These are phyloP conservation scores for Ananas comosus DNA, from an alignment of 176 grass and related monocot genomes.

Conservation along the genomic window DNA sequence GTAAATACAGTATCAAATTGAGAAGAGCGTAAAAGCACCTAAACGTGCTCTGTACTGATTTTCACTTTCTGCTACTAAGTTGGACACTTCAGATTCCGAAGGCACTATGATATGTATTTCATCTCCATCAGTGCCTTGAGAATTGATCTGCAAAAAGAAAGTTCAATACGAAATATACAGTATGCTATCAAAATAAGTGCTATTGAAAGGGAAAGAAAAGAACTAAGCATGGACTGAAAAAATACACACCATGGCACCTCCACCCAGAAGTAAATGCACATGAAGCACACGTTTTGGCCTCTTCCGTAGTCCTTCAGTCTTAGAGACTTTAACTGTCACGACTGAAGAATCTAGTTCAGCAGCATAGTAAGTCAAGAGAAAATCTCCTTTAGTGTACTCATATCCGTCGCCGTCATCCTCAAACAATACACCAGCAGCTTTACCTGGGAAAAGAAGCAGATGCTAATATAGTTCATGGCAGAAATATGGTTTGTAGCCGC, in stretches of 20 bases:
- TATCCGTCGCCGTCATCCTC: constrained; percentile 94
- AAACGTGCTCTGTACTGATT: constrained; percentile 43
- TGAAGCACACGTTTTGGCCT: constrained; percentile 50
- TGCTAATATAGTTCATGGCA: no score
- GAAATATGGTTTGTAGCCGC: no score
- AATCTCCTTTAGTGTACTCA: constrained; percentile 52
- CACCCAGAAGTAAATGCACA: constrained; percentile 70
- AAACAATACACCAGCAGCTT: constrained; percentile 74
- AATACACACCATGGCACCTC: constrained; percentile 62
- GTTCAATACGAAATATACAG: neutral
- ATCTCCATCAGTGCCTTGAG: constrained; percentile 61
- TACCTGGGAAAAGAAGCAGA: constrained; percentile 37
- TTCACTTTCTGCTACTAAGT: constrained; percentile 51
- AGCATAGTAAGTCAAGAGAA: constrained; percentile 71
- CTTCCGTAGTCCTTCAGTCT: constrained; percentile 62
- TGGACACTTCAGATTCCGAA: constrained; percentile 44
- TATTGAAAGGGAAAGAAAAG: neutral
- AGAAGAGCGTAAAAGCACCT: constrained; percentile 29
- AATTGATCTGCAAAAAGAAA: constrained; percentile 47
- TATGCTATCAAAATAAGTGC: constrained; percentile 4
- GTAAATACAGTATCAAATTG: constrained; percentile 2
- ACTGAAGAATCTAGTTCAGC: constrained; percentile 55
- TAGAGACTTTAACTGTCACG: constrained; percentile 50
- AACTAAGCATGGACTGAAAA: neutral
- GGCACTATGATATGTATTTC: constrained; percentile 59